These are phyloP conservation scores for Phytophthora fragariaefolia DNA, from an alignment of 352 stramenopile species.

Conservation along the genomic window DNA sequence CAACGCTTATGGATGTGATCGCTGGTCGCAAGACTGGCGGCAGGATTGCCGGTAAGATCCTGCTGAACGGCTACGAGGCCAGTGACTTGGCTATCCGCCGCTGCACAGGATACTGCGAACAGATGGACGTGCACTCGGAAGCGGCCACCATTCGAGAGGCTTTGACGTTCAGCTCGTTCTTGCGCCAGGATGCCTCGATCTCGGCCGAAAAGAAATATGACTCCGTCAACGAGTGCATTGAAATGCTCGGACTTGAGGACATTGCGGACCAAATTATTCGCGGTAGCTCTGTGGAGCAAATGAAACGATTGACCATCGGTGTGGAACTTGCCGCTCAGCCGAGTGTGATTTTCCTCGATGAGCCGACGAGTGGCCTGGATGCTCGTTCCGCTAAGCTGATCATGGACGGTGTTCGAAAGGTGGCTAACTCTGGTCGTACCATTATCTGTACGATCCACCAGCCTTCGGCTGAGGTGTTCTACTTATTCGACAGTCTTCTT, in stretches of 20 bases:
- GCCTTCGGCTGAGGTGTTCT: slow-evolving; percentile 79
- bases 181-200: slow-evolving; percentile 48
- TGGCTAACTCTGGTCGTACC: slow-evolving; percentile 16
- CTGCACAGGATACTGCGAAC: slow-evolving; percentile 64
- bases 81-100: slow-evolving; percentile 53
- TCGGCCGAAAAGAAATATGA: slow-evolving; percentile 33
- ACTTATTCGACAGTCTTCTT: slow-evolving; percentile 80
- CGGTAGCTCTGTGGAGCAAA: slow-evolving; percentile 29
- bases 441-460: slow-evolving; percentile 93
- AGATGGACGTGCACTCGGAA: slow-evolving; percentile 90
- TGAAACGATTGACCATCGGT: slow-evolving; percentile 52
- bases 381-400: slow-evolving; percentile 15
- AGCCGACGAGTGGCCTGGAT: slow-evolving; percentile 18
- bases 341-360: slow-evolving; percentile 30
- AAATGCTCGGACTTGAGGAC: slow-evolving; percentile 30
- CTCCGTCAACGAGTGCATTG: slow-evolving; percentile 31
- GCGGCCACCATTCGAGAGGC: slow-evolving; percentile 66
- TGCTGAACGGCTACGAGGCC: slow-evolving; percentile 50
- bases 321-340: slow-evolving; percentile 67
- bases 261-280: slow-evolving; percentile 45
- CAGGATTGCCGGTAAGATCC: neutral
- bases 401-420: slow-evolving; percentile 32
- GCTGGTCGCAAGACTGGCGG: neutral
- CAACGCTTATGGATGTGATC: neutral
- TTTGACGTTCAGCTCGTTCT: slow-evolving; percentile 81